Percentiles rank a stretch among this genome's conserved stretches.
Evolutionary conservation across 2,329 filamentous ascomycete genomes (phyloP).

Genomic region (Sporothrix protearum): DNA sequence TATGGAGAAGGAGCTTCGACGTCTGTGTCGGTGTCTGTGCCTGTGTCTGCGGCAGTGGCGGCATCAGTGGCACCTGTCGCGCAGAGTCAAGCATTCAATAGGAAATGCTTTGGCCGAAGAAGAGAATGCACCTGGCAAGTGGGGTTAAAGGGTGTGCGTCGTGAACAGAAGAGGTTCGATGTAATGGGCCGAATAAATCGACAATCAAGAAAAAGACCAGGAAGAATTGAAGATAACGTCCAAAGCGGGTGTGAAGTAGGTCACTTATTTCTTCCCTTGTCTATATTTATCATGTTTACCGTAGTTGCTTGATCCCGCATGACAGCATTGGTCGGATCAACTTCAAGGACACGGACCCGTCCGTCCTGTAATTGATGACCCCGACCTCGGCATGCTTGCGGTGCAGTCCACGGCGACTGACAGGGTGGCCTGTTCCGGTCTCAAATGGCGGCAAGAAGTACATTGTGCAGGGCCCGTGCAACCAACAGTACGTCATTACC

Average conservation of each 20-base stretch:
- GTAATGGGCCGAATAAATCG: too few relatives aligned
- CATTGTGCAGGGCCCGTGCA: not conserved
- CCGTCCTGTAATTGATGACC: not conserved
- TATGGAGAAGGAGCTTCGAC: not conserved
- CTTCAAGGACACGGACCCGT: not conserved
- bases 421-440: not conserved
- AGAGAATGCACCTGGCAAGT: not conserved
- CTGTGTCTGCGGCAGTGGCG: too few relatives aligned
- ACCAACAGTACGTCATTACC: too few relatives aligned
- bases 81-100: not conserved
- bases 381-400: not conserved
- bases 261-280: too few relatives aligned
- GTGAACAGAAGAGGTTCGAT: not conserved
- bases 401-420: not conserved
- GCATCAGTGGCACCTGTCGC: not conserved
- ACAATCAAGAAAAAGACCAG: too few relatives aligned
- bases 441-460: not conserved
- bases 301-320: too few relatives aligned
- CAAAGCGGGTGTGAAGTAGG: not conserved
- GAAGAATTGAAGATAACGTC: not conserved
- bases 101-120: not conserved
- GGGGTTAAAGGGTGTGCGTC: not conserved
- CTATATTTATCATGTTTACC: too few relatives aligned
- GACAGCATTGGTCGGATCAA: not conserved
- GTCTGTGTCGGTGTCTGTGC: not conserved